Evolutionary conservation across 2,329 filamentous ascomycete genomes (phyloP).

Genomic region (Arachnopeziza araneosa): DNA sequence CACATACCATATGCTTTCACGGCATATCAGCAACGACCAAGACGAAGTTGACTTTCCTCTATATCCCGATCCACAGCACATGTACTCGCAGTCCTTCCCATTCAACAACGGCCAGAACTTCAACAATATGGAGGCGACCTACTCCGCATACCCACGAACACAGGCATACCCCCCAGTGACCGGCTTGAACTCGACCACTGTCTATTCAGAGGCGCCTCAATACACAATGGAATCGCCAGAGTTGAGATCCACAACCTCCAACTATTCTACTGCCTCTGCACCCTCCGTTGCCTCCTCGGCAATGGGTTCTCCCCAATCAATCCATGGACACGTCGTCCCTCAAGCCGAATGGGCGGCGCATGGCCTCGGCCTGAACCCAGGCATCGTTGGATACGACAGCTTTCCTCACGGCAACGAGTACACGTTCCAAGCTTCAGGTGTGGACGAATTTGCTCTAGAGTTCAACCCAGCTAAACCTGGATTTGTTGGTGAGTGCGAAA

Average conservation of each 20-base stretch:
- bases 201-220: conserved; percentile 39
- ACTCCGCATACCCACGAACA: conserved; percentile 20
- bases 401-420: conserved; percentile 27
- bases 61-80: conserved; percentile 41
- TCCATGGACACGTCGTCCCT: conserved; percentile 25
- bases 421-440: conserved; percentile 27
- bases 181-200: conserved; percentile 39
- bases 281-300: conserved; percentile 29
- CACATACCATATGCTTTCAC: conserved; percentile 66
- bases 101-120: conserved; percentile 40
- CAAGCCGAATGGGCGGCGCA: conserved; percentile 27
- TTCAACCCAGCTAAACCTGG: conserved; percentile 36
- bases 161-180: conserved; percentile 34
- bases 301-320: conserved; percentile 30
- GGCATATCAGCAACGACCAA: conserved; percentile 40
- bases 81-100: conserved; percentile 41
- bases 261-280: conserved; percentile 30
- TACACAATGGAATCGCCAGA: conserved; percentile 27
- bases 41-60: conserved; percentile 35
- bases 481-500: conserved; percentile 41
- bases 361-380: conserved; percentile 27
- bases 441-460: conserved; percentile 32
- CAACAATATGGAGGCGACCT: conserved; percentile 37
- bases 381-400: conserved; percentile 28
- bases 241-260: conserved; percentile 26